phyloP scores from a whole-genome alignment of 345 rosid genomes.

The Eucalyptus marginata region DNA sequence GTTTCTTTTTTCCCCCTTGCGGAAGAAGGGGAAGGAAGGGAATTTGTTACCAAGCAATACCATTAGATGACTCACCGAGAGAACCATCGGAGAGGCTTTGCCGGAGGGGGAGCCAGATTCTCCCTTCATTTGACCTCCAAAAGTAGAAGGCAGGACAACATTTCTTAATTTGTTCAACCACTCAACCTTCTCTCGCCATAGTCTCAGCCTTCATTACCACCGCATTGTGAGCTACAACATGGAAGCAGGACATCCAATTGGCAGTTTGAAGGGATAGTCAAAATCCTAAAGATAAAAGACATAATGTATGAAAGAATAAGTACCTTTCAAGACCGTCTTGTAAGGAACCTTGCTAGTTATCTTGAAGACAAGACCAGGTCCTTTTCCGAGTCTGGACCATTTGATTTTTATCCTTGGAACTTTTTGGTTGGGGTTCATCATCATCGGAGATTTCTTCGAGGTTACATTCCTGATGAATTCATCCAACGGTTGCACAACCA shows the following conservation, averaged over 20 bases:
- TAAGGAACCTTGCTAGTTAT: constrained; percentile 83
- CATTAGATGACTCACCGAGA: constrained; percentile 45
- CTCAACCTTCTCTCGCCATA: constrained; percentile 67
- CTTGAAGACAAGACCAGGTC: constrained; percentile 65
- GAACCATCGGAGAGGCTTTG: constrained; percentile 96
- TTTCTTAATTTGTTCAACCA: constrained; percentile 75
- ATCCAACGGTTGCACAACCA: neutral
- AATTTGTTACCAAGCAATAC: neutral
- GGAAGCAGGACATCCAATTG: neutral
- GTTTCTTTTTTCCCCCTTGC: neutral
- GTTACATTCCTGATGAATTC: constrained; percentile 57
- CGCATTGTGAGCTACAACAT: constrained; percentile 67
- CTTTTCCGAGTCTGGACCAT: constrained; percentile 72
- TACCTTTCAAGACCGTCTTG: constrained; percentile 42
- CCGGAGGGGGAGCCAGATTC: constrained; percentile 41
- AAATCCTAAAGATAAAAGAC: neutral
- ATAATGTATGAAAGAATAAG: neutral
- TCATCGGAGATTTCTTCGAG: constrained; percentile 80
- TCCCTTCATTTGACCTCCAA: constrained; percentile 48
- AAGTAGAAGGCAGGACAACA: constrained; percentile 44
- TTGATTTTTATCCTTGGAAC: constrained; percentile 74
- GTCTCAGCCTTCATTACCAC: constrained; percentile 86
- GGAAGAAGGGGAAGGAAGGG: neutral
- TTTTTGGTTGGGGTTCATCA: constrained; percentile 59
- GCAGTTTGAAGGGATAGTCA: neutral